These are phyloP conservation scores for Xylaria nigripes DNA, from an alignment of 495 filamentous ascomycete genomes.

Conservation along the genomic window DNA sequence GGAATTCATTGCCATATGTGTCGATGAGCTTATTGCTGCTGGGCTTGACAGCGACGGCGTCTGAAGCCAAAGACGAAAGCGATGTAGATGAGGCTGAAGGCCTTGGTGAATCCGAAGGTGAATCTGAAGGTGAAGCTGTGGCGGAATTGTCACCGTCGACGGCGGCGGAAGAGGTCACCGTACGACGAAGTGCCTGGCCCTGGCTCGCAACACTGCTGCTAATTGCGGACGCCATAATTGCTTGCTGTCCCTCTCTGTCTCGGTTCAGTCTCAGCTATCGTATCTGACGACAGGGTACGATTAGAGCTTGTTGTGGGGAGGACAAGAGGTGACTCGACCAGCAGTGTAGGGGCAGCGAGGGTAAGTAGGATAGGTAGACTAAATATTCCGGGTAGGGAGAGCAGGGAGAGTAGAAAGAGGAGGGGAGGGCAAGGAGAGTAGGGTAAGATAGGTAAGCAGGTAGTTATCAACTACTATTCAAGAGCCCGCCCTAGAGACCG, in stretches of 20 bases:
- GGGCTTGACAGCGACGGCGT: slow-evolving; percentile 27
- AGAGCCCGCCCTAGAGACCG: too few relatives aligned
- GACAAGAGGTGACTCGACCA: too few relatives aligned
- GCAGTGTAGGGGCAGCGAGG: too few relatives aligned
- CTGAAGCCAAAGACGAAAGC: slow-evolving; percentile 76
- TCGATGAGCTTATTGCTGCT: slow-evolving; percentile 54
- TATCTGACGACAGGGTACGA: too few relatives aligned
- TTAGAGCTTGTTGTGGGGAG: too few relatives aligned
- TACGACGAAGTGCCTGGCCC: slow-evolving; percentile 34
- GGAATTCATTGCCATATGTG: slow-evolving; percentile 66
- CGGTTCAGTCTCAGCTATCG: too few relatives aligned
- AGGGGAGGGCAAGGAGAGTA: too few relatives aligned
- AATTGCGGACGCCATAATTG: slow-evolving; percentile 34
- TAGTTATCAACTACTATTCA: too few relatives aligned
- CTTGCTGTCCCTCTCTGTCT: neutral
- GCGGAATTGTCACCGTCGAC: slow-evolving; percentile 44
- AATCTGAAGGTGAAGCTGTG: slow-evolving; percentile 57
- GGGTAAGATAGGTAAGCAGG: too few relatives aligned
- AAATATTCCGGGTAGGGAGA: too few relatives aligned
- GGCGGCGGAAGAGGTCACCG: slow-evolving; percentile 24
- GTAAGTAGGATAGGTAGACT: too few relatives aligned
- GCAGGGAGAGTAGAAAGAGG: too few relatives aligned
- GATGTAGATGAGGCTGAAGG: slow-evolving; percentile 82
- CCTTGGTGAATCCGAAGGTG: slow-evolving; percentile 61
- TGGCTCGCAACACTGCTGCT: slow-evolving; percentile 30